Evolutionary conservation across 306 rosid genomes (phyloP), one percentile per base, ranked within the genome.

Genomic region (Vigna unguiculata): DNA sequence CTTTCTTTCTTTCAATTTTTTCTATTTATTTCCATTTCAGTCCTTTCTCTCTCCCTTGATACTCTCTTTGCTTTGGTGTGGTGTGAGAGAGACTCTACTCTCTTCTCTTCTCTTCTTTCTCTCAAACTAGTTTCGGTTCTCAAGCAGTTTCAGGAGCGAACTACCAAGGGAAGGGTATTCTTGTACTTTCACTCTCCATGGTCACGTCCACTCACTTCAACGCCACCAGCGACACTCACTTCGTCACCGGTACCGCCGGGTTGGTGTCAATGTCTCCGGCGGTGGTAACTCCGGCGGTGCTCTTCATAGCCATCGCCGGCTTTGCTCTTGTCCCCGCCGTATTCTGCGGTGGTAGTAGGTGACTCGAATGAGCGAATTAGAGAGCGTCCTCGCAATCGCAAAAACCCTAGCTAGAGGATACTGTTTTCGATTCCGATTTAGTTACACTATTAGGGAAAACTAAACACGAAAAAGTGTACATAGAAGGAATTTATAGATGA

Each of bases 311-410:
- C 75, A 69, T 95, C 59, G 92, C 93, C 47, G 97, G 97, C 52
- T 43, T 91, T 36, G 91, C 80, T 63, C 15, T 95, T 62, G 85
- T 87, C 76, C 84, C 78, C 55, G 86, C 86, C 57, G 14, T 96
- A 81, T 80, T 96, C 88, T 87, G 69, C 86, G 86, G 93, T 58
- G 85, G 90, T 65, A 71, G 85, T 91, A 91, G 97, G 94, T 92
- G 86, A 89, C 55, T 78, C 81, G 36, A 68, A 59, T 78, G 83
- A 75, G 40, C 34, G 43, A 74, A 24, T 71, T 62, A 77, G 20
- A 74, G 47, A 51, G 81, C 63, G 41, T 73, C 75, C 60, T 61
- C 25, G 46, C 21, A 61, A 59, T 59, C 57, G 75, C 63, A 24
- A 45, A 82, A 82, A 79, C 82, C 79, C 82, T 79, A 79, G 69